Evolutionary conservation across 2,329 filamentous ascomycete genomes (phyloP), one percentile per base, ranked within the genome.

Genomic region (Cladophialophora exuberans): DNA sequence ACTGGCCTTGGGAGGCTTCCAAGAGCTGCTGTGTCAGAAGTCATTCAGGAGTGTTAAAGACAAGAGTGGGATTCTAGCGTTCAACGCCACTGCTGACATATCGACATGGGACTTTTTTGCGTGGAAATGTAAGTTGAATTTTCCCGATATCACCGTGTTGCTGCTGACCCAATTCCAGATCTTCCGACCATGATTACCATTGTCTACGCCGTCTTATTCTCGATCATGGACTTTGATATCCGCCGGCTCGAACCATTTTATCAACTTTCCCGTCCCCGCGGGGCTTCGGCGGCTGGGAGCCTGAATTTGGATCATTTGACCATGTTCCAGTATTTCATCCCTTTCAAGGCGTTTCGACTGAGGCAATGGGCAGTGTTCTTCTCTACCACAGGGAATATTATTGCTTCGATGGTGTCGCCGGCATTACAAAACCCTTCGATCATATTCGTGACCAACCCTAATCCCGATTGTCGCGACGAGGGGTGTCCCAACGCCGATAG

Each of bases 171-270:
- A 6, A 4, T 15, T 17, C 25, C 17, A 62, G 60, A 72, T 72
- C 74, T 67, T 63, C 75, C 53, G 60, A 76, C 77, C 10, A 69
- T 79, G 43, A 64, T 76, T n/a, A 73, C 76, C 28, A 74, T 79
- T 43, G 70, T 70, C 18, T 79, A 77, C 54, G 76, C 77, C 41
- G 74, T 79, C 10, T 59, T 78, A 10, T 79, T 76, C 73, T 76
- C 78, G 54, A 74, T 79, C 56, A 71, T 74, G 23, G 76, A 79
- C 56, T 79, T 75, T 45, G 76, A 79, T 33, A 74, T 78, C 42
- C 77, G 78, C 59, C 73, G 76, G n/a, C 62, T 79, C 25, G 76
- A 79, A 54, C 76, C 76, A 4, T 79, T 73, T 56, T 79, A 79
- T 55, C 76, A 72, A 51, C 61, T 72, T 6, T 71, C 70, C 3